Conservation (phyloP, 2,329 filamentous ascomycete genomes). For the Pseudogymnoascus sp. region DNA sequence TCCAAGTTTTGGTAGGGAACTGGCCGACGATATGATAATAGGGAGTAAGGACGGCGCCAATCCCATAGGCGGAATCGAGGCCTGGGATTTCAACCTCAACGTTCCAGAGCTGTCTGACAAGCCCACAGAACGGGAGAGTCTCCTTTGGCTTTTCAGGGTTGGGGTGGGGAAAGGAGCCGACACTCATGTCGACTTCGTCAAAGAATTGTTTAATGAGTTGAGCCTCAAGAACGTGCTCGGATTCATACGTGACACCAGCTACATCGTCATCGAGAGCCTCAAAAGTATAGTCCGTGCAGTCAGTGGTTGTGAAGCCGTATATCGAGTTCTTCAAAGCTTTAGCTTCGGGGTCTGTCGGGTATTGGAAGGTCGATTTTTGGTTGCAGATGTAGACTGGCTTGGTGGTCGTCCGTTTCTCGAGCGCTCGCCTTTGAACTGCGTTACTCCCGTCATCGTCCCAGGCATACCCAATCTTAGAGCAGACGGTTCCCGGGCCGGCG, state of each 20-base stretch:
- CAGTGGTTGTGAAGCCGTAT: constrained; percentile 12
- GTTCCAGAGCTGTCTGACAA: neutral
- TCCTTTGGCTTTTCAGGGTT: no score
- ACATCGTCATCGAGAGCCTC: constrained; percentile 10
- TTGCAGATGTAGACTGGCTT: no score
- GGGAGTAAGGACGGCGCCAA: neutral
- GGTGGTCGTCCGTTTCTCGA: no score
- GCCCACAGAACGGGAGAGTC: no score
- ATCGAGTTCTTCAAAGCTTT: no score
- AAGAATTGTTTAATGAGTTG: constrained; percentile 18
- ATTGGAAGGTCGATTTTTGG: no score
- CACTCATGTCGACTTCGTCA: constrained; percentile 8
- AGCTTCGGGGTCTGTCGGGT: no score
- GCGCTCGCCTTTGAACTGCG: no score
- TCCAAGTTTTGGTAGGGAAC: neutral
- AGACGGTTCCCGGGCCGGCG: neutral
- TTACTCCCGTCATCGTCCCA: neutral
- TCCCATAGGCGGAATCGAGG: neutral
- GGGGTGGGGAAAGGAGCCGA: neutral
- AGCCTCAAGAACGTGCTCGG: constrained; percentile 19
- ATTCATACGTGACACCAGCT: constrained; percentile 11
- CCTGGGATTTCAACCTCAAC: neutral
- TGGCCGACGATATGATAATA: neutral
- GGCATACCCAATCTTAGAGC: neutral
- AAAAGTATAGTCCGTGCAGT: constrained; percentile 10